Conservation (phyloP, 139 green algal species). For the Nannochloris sp. region DNA sequence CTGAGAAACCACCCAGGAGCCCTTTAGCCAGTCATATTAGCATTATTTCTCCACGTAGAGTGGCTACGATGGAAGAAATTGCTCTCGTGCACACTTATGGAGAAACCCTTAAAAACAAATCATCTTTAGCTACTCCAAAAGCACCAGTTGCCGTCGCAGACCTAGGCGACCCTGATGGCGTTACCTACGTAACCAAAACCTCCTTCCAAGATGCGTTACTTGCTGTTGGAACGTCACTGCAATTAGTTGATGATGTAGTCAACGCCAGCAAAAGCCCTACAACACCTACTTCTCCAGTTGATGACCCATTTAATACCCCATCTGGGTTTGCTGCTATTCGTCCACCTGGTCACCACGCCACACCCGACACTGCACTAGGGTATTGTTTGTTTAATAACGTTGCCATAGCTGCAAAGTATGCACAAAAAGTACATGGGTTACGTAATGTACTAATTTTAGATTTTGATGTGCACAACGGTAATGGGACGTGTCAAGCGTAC, state of each 20-base stretch:
- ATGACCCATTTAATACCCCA: too few species aligned
- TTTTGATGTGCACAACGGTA: conserved; percentile 17
- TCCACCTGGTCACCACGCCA: conserved; percentile 8
- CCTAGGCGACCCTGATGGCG: conserved; percentile 8
- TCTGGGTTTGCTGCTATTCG: neutral
- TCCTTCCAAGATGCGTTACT: conserved; percentile 11
- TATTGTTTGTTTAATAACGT: conserved; percentile 13
- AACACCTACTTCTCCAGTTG: too few species aligned
- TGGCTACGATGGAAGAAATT: neutral
- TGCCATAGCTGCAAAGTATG: conserved; percentile 6
- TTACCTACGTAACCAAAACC: conserved; percentile 15
- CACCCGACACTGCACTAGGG: neutral
- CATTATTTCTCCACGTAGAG: neutral
- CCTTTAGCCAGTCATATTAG: too few species aligned
- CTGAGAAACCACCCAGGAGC: too few species aligned
- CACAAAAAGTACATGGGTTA: neutral
- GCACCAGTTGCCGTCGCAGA: neutral
- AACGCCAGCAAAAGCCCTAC: neutral
- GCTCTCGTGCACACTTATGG: neutral
- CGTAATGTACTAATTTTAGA: neutral
- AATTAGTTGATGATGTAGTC: conserved; percentile 17
- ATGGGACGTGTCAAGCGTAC: neutral
- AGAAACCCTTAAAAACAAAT: neutral
- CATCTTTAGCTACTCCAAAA: neutral
- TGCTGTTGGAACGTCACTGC: neutral